Conservation (phyloP, 2,329 filamentous ascomycete genomes). For the Pseudocercospora fijiensis region DNA sequence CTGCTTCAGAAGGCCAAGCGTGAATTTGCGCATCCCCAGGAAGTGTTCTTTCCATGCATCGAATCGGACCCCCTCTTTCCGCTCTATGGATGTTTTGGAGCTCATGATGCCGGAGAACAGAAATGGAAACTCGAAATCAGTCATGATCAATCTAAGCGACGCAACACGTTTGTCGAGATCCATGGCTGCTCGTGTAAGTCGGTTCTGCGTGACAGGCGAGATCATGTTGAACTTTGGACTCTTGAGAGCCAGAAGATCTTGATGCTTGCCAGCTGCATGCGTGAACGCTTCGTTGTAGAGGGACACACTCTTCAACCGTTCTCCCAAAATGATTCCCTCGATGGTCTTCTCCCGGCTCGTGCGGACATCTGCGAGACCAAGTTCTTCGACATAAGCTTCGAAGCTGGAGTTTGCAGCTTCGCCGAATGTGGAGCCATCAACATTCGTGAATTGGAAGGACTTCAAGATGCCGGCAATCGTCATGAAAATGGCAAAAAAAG, state of each 20-base stretch:
- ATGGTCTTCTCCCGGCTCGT: slow-evolving; percentile 83
- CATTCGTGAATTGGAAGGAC: slow-evolving; percentile 60
- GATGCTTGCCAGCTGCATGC: slow-evolving; percentile 81
- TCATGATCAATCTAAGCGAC: slow-evolving; percentile 69
- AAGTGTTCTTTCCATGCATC: slow-evolving; percentile 80
- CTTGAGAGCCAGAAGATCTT: slow-evolving; percentile 68
- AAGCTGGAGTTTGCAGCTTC: slow-evolving; percentile 65
- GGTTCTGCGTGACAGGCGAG: slow-evolving; percentile 68
- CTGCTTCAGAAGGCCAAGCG: slow-evolving; percentile 67
- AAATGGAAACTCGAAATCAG: slow-evolving; percentile 86
- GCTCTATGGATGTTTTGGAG: slow-evolving; percentile 74
- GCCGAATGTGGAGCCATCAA: slow-evolving; percentile 63
- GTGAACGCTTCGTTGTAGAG: slow-evolving; percentile 91
- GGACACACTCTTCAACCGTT: slow-evolving; percentile 75
- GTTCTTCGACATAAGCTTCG: slow-evolving; percentile 72
- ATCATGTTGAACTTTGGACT: slow-evolving; percentile 70
- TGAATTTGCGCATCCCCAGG: slow-evolving; percentile 69
- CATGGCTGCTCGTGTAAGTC: slow-evolving; percentile 77
- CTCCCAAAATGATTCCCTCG: slow-evolving; percentile 83
- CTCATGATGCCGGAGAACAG: slow-evolving; percentile 85
- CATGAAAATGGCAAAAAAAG: slow-evolving; percentile 61
- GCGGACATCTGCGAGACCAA: slow-evolving; percentile 75
- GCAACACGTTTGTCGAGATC: slow-evolving; percentile 73
- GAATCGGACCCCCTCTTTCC: slow-evolving; percentile 73
- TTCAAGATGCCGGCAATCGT: slow-evolving; percentile 58